Evolutionary conservation across 169 alveolate species (phyloP), one percentile per base, ranked within the genome.

Genomic region (Amoebophrya sp.): DNA sequence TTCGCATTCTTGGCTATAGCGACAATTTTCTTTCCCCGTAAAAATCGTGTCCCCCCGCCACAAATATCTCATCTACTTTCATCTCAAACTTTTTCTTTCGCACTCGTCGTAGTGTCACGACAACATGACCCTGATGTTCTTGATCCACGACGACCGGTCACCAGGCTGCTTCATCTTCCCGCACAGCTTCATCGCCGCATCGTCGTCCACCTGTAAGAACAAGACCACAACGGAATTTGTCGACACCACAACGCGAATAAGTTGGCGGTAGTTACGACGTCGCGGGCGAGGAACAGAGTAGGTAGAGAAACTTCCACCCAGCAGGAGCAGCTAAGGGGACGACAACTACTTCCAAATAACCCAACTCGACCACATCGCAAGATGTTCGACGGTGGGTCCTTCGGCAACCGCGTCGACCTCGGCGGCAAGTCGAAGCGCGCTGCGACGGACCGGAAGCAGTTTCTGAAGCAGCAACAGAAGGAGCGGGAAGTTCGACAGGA

Each of bases 401-500:
- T 66, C 83, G 83, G 83, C 1, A 2, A 2, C 7, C 38, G 83
- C 35, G 83, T 66, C 10, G 83, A 66, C 35, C 83, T 66, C 35
- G 83, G 83, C 83, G 83, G 83, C 12, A 66, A 66, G 32, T 25
- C 38, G 39, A 66, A 66, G 83, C 83, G 83, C 29, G 83, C 83
- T 25, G 83, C 83, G 32, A 25, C 32, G 32, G 83, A 66, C 18
- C 83, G 83, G 83, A 66, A 66, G 32, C 83, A 66, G 83, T 66
- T 66, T n/a, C 32, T 66, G 29, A 2, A 66, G 35, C 35, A 25
- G 29, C 83, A 66, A 25, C 29, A n/a, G 83, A 7, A 25, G 35
- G 83, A 66, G 35, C 29, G 35, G 10, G 83, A 66, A 25, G 35
- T n/a, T 3, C 83, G 83, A 25, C 83, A 66, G 35, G 83, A 66